These are phyloP conservation scores for Botrytis tulipae DNA, from an alignment of 2,329 filamentous ascomycete genomes.

Conservation along the genomic window DNA sequence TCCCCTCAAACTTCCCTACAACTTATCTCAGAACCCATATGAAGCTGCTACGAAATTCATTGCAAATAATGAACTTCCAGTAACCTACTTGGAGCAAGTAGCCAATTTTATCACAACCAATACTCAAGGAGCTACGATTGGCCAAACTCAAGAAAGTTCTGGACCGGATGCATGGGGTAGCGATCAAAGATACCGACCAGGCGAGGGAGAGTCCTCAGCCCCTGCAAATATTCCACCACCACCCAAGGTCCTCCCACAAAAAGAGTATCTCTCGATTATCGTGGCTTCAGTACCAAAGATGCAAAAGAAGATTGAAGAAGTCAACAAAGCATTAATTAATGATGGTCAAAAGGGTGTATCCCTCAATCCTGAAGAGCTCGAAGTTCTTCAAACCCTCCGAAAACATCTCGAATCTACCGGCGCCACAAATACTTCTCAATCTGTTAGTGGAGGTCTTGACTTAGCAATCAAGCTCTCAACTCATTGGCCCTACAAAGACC, in stretches of 20 bases:
- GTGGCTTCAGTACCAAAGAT: conserved; percentile 70
- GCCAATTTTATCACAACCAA: conserved; percentile 91
- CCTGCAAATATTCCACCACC: conserved; percentile 39
- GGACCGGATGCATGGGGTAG: conserved; percentile 69
- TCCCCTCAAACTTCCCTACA: conserved; percentile 89
- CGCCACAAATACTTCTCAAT: conserved; percentile 41
- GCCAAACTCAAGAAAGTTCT: conserved; percentile 51
- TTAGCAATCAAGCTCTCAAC: conserved; percentile 71
- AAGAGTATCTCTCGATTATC: conserved; percentile 73
- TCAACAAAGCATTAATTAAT: conserved; percentile 71
- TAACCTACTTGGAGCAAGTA: conserved; percentile 86
- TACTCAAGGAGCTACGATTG: conserved; percentile 82
- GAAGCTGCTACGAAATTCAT: conserved; percentile 90
- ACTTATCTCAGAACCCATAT: conserved; percentile 88
- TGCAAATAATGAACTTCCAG: conserved; percentile 80
- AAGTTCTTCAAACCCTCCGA: conserved; percentile 59
- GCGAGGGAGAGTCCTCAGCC: conserved; percentile 60
- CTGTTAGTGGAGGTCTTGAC: conserved; percentile 55
- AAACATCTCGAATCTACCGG: conserved; percentile 58
- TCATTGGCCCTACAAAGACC: conserved; percentile 75
- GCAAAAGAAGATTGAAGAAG: conserved; percentile 70
- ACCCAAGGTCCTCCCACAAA: conserved; percentile 70
- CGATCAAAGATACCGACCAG: conserved; percentile 76
- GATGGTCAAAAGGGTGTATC: conserved; percentile 71
- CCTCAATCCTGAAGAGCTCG: conserved; percentile 69